These are phyloP conservation scores for Kalanchoe fedtschenkoi DNA, from an alignment of 164 flowering plant genomes.

Conservation along the genomic window DNA sequence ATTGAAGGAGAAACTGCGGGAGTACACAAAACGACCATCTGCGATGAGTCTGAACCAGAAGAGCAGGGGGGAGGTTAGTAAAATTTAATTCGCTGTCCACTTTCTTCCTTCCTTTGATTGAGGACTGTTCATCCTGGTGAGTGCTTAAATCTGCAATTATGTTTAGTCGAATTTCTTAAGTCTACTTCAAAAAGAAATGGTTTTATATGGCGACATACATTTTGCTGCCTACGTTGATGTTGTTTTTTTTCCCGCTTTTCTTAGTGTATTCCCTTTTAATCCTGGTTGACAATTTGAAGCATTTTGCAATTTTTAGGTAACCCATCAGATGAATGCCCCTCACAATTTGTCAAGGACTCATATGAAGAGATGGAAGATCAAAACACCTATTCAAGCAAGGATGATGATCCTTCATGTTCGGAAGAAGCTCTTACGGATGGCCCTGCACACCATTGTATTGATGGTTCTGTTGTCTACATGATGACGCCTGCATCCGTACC, in stretches of 20 bases:
- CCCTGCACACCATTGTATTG: conserved; percentile 57
- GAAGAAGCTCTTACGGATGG: conserved; percentile 36
- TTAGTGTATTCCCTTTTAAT: too few relatives aligned
- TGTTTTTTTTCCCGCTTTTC: neutral
- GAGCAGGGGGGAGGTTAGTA: neutral
- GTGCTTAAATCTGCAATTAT: neutral
- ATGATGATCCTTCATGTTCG: conserved; percentile 10
- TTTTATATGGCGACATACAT: too few relatives aligned
- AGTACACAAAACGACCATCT: neutral
- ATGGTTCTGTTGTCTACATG: conserved; percentile 61
- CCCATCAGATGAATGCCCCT: conserved; percentile 24
- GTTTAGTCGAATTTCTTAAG: too few relatives aligned
- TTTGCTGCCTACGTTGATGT: conserved; percentile 1
- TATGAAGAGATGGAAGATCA: conserved; percentile 16
- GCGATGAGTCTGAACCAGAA: neutral
- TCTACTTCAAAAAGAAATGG: too few relatives aligned
- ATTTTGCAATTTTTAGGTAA: conserved; percentile 16
- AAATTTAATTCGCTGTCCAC: neutral
- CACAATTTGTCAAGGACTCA: conserved; percentile 22
- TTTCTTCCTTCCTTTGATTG: neutral
- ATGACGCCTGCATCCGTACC: conserved; percentile 64
- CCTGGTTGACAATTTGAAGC: neutral
- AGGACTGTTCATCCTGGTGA: neutral
- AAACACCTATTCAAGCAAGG: conserved; percentile 3
- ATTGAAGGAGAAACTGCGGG: neutral